Percentiles rank a stretch among this genome's conserved stretches.
Evolutionary conservation across 768 basidiomycete genomes (phyloP).

Genomic region (Termitomyces sp.): DNA sequence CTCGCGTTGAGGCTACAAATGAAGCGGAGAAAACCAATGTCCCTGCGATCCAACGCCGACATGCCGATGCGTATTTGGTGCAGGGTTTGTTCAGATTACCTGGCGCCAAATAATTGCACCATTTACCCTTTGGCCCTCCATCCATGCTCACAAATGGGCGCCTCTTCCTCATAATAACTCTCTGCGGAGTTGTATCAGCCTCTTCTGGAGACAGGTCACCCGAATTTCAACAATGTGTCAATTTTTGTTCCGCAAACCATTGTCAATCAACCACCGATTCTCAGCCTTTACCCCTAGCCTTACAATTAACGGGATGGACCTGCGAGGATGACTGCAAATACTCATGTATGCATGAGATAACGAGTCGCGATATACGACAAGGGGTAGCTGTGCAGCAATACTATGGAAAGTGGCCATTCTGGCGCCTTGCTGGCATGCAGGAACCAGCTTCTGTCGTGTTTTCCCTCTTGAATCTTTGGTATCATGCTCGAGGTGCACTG

Average conservation of each 20-base stretch:
- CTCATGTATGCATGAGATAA: slow-evolving; percentile 77
- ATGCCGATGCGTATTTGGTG: neutral
- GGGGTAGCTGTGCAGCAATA: slow-evolving; percentile 63
- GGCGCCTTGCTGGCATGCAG: slow-evolving; percentile 82
- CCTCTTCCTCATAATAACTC: slow-evolving; percentile 1
- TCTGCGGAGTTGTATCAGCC: slow-evolving; percentile 22
- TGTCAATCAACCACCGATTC: slow-evolving; percentile 32
- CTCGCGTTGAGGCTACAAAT: no score
- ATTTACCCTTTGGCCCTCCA: no score
- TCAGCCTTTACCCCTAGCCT: slow-evolving; percentile 37
- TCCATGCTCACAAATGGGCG: slow-evolving; percentile 4
- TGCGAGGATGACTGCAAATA: slow-evolving; percentile 89
- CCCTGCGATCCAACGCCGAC: neutral
- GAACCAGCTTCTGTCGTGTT: slow-evolving; percentile 92
- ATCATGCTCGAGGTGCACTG: slow-evolving; percentile 57
- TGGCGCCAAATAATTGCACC: no score
- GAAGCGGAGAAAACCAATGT: no score
- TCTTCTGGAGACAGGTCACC: slow-evolving; percentile 61
- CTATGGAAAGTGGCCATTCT: slow-evolving; percentile 97
- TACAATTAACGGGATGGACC: slow-evolving; percentile 77
- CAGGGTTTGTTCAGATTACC: neutral
- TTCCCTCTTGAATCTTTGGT: slow-evolving; percentile 79
- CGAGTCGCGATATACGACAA: slow-evolving; percentile 41
- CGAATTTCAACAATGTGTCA: slow-evolving; percentile 48
- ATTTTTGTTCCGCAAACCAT: slow-evolving; percentile 30